These are phyloP conservation scores for Penicillium pancosmium DNA, from an alignment of 495 filamentous ascomycete species.

Conservation along the genomic window DNA sequence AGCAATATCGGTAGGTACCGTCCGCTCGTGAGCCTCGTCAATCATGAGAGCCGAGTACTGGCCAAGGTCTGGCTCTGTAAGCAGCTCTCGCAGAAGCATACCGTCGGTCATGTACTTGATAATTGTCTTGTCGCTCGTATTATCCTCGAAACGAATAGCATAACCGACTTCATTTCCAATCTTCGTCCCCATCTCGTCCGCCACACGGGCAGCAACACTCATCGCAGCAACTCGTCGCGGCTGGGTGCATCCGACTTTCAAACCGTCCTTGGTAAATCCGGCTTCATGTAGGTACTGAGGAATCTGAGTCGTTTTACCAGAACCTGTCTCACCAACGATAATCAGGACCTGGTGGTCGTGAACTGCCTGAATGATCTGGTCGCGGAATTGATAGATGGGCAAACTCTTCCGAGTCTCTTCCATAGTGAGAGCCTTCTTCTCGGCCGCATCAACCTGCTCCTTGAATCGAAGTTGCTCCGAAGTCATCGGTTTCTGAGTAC, in stretches of 20 bases:
- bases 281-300: conserved; percentile 86
- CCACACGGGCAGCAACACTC: conserved; percentile 91
- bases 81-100: conserved; percentile 89
- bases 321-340: conserved; percentile 86
- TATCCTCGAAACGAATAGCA: conserved; percentile 93
- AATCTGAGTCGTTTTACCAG: conserved; percentile 87
- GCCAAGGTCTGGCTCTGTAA: conserved; percentile 84
- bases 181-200: conserved; percentile 91
- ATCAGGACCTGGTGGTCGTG: conserved; percentile 81
- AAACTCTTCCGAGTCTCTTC: conserved; percentile 90
- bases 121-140: conserved; percentile 88
- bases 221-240: conserved; percentile 96
- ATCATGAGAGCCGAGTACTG: conserved; percentile 94
- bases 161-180: conserved; percentile 94
- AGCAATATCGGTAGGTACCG: conserved; percentile 87
- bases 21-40: conserved; percentile 96
- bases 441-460: conserved; percentile 80
- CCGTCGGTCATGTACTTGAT: conserved; percentile 99
- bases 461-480: conserved; percentile 78
- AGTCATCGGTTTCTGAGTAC: conserved; percentile 67
- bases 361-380: conserved; percentile 75
- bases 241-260: conserved; percentile 63
- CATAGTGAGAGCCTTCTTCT: conserved; percentile 81
- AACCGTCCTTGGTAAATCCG: conserved; percentile 78
- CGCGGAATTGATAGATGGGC: conserved; percentile 84